A percentile compares a stretch with the other conserved stretches of the same genome.
Conservation (phyloP, 1,139 yeast genomes). For the Pichia sp. region DNA sequence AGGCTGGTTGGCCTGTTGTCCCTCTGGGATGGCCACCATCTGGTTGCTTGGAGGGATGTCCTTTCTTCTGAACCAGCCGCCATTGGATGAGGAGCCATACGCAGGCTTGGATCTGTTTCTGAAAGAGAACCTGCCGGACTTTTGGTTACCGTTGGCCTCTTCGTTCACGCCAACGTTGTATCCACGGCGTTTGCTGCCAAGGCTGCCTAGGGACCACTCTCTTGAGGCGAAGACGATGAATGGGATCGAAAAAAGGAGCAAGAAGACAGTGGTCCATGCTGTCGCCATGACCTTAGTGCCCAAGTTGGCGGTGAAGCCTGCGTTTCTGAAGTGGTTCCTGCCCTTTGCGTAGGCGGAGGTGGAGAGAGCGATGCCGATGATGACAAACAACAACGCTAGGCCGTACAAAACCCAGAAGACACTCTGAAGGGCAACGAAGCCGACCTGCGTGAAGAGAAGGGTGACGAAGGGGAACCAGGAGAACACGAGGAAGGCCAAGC, state of each 20-base stretch:
- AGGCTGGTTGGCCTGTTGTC: background rate
- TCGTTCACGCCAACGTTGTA: no score
- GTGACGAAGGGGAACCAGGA: conserved; percentile 33
- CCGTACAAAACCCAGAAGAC: conserved; percentile 18
- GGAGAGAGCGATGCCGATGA: conserved; percentile 54
- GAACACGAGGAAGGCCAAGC: conserved; percentile 51
- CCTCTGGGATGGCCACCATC: background rate
- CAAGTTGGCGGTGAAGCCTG: conserved; percentile 44
- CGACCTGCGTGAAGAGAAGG: conserved; percentile 16
- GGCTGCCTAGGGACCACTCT: background rate
- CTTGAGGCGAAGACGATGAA: conserved; percentile 6
- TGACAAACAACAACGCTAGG: conserved; percentile 48
- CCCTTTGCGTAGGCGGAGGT: conserved; percentile 69
- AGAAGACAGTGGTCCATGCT: conserved; percentile 23
- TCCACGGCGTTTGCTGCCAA: background rate
- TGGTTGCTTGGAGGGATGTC: conserved; percentile 11
- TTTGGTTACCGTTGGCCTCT: background rate
- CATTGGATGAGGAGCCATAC: background rate
- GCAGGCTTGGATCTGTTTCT: background rate
- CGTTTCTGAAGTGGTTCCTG: conserved; percentile 47
- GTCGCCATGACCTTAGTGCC: conserved; percentile 44
- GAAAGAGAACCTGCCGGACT: background rate
- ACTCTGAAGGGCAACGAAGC: background rate
- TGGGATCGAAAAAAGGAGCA: conserved; percentile 18
- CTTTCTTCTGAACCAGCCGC: conserved; percentile 14